Evolutionary conservation across 2,329 filamentous ascomycete species (phyloP).

Genomic region (Penicillium hesseltinei): DNA sequence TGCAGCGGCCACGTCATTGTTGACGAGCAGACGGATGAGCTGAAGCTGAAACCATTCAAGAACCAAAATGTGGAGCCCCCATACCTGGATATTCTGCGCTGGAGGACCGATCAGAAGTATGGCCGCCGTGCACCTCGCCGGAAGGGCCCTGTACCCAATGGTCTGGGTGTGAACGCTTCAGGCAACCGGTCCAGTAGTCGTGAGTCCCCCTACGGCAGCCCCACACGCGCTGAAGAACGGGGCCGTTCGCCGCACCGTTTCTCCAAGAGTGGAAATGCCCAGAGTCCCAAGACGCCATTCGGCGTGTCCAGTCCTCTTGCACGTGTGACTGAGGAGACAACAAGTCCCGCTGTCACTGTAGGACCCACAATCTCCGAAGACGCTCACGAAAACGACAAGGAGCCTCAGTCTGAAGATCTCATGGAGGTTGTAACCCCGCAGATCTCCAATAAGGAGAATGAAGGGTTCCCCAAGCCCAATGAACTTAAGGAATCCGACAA

Average conservation of each 20-base stretch:
- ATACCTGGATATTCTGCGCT: slow-evolving; percentile 92
- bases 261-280: slow-evolving; percentile 41
- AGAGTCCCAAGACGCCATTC: slow-evolving; percentile 46
- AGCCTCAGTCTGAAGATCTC: slow-evolving; percentile 38
- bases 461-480: slow-evolving; percentile 23
- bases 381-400: slow-evolving; percentile 29
- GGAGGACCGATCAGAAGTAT: slow-evolving; percentile 94
- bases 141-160: slow-evolving; percentile 43
- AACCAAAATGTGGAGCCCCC: slow-evolving; percentile 82
- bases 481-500: slow-evolving; percentile 33
- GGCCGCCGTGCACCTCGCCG: slow-evolving; percentile 59
- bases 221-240: slow-evolving; percentile 46
- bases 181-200: slow-evolving; percentile 45
- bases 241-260: slow-evolving; percentile 51
- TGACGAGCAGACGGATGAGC: slow-evolving; percentile 85
- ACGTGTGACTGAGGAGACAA: slow-evolving; percentile 47
- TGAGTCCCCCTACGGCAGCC: slow-evolving; percentile 55
- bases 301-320: slow-evolving; percentile 47
- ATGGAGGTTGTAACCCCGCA: slow-evolving; percentile 42
- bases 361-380: slow-evolving; percentile 37
- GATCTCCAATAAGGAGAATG: slow-evolving; percentile 37
- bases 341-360: slow-evolving; percentile 36
- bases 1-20: slow-evolving; percentile 86
- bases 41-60: slow-evolving; percentile 92
- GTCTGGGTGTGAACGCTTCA: slow-evolving; percentile 54